A percentile compares a stretch with the other conserved stretches of the same genome.
These are phyloP conservation scores for Cutaneotrichosporon spelunceum DNA, from an alignment of 1,284 basidiomycete genomes.

Conservation along the genomic window DNA sequence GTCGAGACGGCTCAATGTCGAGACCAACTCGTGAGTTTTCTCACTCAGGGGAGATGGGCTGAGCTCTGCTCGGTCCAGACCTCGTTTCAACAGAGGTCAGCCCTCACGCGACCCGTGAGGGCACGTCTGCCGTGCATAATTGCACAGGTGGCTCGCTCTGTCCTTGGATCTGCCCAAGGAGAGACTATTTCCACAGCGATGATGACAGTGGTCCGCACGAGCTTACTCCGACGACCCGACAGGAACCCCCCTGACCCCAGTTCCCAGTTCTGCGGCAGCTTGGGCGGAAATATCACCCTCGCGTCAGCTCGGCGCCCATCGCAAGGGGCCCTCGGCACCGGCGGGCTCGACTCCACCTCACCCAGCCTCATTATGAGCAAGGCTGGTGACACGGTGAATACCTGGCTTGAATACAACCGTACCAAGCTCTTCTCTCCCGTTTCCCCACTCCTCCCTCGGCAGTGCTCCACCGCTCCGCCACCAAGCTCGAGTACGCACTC, in stretches of 20 bases:
- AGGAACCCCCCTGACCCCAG: slow-evolving; percentile 7
- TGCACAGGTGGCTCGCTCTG: no score
- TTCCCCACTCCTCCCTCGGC: not conserved
- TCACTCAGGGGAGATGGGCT: slow-evolving; percentile 5
- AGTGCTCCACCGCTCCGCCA: not conserved
- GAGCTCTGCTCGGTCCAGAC: not conserved
- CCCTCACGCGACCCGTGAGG: not conserved
- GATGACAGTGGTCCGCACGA: not conserved
- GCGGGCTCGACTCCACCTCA: slow-evolving; percentile 3
- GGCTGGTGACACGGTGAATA: slow-evolving; percentile 1
- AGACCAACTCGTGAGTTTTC: slow-evolving; percentile 28
- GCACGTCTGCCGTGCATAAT: no score
- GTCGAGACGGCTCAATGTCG: slow-evolving; percentile 26
- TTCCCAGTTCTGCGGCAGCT: slow-evolving; percentile 5
- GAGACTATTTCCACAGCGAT: no score
- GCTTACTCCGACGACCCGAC: not conserved
- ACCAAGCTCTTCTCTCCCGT: not conserved
- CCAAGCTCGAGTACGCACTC: not conserved
- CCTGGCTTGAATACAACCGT: no score
- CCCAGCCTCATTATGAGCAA: slow-evolving; percentile 8
- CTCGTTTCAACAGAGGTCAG: slow-evolving; percentile 3
- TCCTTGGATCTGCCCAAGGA: no score
- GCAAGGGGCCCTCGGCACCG: slow-evolving; percentile 9
- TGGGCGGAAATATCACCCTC: slow-evolving; percentile 8
- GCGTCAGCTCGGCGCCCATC: slow-evolving; percentile 16